A percentile compares a stretch with the other conserved stretches of the same genome.
These are phyloP conservation scores for Dalbergia oliveri DNA, from an alignment of 306 rosid species.

Conservation along the genomic window DNA sequence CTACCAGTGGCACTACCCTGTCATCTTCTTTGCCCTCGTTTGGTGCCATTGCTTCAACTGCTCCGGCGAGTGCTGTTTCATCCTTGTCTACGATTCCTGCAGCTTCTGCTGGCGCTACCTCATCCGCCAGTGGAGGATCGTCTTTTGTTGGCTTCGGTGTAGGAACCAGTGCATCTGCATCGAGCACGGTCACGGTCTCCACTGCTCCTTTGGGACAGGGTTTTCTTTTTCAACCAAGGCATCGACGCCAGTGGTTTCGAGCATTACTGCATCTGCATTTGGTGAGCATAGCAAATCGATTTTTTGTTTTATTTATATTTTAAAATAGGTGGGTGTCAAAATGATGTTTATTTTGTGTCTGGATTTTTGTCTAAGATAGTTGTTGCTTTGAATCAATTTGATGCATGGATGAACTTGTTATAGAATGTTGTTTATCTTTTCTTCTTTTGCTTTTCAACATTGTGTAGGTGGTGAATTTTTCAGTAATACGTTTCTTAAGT, in stretches of 20 bases:
- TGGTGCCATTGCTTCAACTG: slow-evolving; percentile 50
- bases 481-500: background rate
- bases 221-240: slow-evolving; percentile 58
- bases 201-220: slow-evolving; percentile 66
- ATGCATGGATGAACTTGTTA: slow-evolving; percentile 4
- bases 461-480: background rate
- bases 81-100: slow-evolving; percentile 40
- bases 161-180: slow-evolving; percentile 27
- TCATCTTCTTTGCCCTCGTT: slow-evolving; percentile 61
- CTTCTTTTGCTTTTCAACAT: background rate
- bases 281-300: slow-evolving; percentile 53
- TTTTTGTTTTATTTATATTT: background rate
- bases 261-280: slow-evolving; percentile 51
- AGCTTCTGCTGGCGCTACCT: slow-evolving; percentile 46
- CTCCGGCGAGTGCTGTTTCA: slow-evolving; percentile 36
- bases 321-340: background rate
- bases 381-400: slow-evolving; percentile 9
- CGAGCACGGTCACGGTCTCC: background rate
- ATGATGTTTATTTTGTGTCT: background rate
- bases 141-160: slow-evolving; percentile 55
- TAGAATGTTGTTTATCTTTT: background rate
- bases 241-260: slow-evolving; percentile 56
- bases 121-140: slow-evolving; percentile 51
- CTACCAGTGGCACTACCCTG: slow-evolving; percentile 48
- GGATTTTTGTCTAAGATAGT: background rate